phyloP scores from a whole-genome alignment of 2,329 filamentous ascomycete species.

The Sporothrix humicola region DNA sequence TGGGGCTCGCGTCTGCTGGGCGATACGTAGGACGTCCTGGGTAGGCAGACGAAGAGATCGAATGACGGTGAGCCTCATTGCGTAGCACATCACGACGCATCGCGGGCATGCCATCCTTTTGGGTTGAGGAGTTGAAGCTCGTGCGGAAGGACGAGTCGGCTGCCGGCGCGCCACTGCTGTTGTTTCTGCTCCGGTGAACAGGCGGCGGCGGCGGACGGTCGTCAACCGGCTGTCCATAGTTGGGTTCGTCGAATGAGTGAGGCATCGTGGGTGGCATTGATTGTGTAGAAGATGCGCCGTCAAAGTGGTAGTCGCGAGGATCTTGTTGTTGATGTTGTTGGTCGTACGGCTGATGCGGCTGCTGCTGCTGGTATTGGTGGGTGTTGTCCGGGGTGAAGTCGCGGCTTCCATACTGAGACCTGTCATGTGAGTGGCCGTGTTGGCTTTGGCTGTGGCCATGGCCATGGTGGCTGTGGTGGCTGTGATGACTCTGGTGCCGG shows the following conservation, averaged over 20 bases:
- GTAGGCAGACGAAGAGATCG: slow-evolving; percentile 51
- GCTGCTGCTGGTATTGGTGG: slow-evolving; percentile 16
- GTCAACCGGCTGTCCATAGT: slow-evolving; percentile 36
- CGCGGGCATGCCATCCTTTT: slow-evolving; percentile 51
- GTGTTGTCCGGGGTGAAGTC: slow-evolving; percentile 24
- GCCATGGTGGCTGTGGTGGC: slow-evolving; percentile 31
- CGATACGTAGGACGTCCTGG: slow-evolving; percentile 61
- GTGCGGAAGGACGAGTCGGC: slow-evolving; percentile 51
- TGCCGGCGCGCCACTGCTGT: slow-evolving; percentile 47
- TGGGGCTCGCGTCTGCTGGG: slow-evolving; percentile 53
- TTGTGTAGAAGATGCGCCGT: slow-evolving; percentile 21
- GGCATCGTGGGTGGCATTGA: not conserved
- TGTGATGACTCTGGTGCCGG: slow-evolving; percentile 23
- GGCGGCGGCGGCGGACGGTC: slow-evolving; percentile 63
- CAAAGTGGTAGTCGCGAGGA: slow-evolving; percentile 43
- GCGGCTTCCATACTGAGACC: slow-evolving; percentile 27
- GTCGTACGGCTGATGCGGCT: slow-evolving; percentile 36
- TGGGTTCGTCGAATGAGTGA: slow-evolving; percentile 25
- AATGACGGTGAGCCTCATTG: slow-evolving; percentile 62
- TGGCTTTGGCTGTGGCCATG: slow-evolving; percentile 29
- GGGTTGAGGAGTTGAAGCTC: slow-evolving; percentile 50
- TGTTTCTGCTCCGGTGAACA: slow-evolving; percentile 58
- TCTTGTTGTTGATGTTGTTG: slow-evolving; percentile 49
- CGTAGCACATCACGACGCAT: slow-evolving; percentile 66
- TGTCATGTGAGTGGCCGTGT: slow-evolving; percentile 33